These are phyloP conservation scores for Wickerhamiella azyma DNA, from an alignment of 805 yeast species.

Conservation along the genomic window DNA sequence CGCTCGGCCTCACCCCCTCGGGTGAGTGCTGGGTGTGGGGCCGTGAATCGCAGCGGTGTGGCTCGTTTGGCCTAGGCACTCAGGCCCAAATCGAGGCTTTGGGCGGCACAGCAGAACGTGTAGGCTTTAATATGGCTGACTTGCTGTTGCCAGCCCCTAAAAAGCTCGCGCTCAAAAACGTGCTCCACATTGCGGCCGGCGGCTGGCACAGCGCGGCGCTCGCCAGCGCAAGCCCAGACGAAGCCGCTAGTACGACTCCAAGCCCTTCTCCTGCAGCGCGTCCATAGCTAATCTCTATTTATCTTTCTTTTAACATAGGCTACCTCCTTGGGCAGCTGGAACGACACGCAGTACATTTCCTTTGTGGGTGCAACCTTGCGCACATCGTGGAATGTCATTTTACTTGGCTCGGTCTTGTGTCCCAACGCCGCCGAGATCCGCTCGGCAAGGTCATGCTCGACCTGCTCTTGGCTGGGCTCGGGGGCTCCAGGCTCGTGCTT, in stretches of 20 bases:
- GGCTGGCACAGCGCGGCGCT: constrained; percentile 76
- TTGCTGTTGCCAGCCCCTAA: constrained; percentile 31
- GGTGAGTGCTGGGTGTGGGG: constrained; percentile 62
- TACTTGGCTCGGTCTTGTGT: constrained; percentile 32
- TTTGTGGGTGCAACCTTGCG: constrained; percentile 94
- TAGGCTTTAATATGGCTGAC: constrained; percentile 1
- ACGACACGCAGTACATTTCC: constrained; percentile 85
- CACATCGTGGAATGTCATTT: constrained; percentile 61
- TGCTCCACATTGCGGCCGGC: constrained; percentile 52
- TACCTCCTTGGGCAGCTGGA: constrained; percentile 38
- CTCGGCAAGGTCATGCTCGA: constrained; percentile 51
- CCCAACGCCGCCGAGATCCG: constrained; percentile 37
- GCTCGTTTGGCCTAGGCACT: constrained; percentile 56
- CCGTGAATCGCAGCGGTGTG: constrained; percentile 43
- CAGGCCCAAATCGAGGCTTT: constrained; percentile 10
- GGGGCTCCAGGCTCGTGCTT: constrained; percentile 67
- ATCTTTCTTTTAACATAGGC: constrained; percentile 20
- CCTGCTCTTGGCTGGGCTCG: constrained; percentile 54
- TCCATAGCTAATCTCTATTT: not conserved
- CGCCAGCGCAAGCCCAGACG: too few relatives aligned
- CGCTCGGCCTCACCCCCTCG: constrained; percentile 41
- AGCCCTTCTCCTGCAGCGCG: not conserved
- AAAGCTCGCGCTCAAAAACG: constrained; percentile 26
- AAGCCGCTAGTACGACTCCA: too few relatives aligned
- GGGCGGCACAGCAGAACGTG: not conserved